A percentile compares a stretch with the other conserved stretches of the same genome.
These are phyloP conservation scores for Suillus occidentalis DNA, from an alignment of 768 basidiomycete genomes.

Conservation along the genomic window DNA sequence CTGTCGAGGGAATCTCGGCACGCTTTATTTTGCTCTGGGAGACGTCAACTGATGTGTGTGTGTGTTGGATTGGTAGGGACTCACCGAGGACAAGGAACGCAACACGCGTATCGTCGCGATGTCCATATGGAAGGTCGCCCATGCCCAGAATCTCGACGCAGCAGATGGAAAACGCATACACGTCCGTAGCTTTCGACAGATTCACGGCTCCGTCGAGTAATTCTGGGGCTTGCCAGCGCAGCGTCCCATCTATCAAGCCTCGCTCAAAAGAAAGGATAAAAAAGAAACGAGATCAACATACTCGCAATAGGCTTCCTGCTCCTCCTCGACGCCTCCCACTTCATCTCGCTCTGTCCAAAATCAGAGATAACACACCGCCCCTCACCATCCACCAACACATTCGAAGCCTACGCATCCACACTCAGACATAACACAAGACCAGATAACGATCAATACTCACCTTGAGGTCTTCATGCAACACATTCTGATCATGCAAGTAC, in stretches of 20 bases:
- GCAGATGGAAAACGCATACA: conserved; percentile 68
- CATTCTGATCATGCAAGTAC: conserved; percentile 15
- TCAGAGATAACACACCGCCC: conserved; percentile 74
- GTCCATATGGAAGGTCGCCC: conserved; percentile 60
- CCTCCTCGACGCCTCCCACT: conserved; percentile 63
- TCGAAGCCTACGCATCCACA: conserved; percentile 52
- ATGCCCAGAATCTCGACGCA: conserved; percentile 64
- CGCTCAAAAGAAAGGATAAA: neutral
- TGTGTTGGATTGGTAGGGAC: conserved; percentile 19
- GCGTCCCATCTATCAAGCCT: conserved; percentile 49
- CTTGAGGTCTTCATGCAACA: conserved; percentile 76
- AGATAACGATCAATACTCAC: conserved; percentile 34
- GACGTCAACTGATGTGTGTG: conserved; percentile 15
- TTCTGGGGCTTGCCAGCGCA: conserved; percentile 75
- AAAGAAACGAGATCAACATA: conserved; percentile 29
- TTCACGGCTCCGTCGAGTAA: conserved; percentile 48
- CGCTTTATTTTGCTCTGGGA: conserved; percentile 50
- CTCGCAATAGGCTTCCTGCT: conserved; percentile 51
- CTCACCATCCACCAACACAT: conserved; percentile 72
- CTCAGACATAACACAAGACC: neutral
- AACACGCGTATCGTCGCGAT: conserved; percentile 51
- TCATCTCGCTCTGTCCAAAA: conserved; percentile 83
- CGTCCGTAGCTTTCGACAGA: conserved; percentile 57
- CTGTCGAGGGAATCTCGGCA: conserved; percentile 45
- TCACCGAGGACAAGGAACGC: conserved; percentile 51